phyloP scores from a whole-genome alignment of 495 filamentous ascomycete species.

The Aspergillus homomorphus region DNA sequence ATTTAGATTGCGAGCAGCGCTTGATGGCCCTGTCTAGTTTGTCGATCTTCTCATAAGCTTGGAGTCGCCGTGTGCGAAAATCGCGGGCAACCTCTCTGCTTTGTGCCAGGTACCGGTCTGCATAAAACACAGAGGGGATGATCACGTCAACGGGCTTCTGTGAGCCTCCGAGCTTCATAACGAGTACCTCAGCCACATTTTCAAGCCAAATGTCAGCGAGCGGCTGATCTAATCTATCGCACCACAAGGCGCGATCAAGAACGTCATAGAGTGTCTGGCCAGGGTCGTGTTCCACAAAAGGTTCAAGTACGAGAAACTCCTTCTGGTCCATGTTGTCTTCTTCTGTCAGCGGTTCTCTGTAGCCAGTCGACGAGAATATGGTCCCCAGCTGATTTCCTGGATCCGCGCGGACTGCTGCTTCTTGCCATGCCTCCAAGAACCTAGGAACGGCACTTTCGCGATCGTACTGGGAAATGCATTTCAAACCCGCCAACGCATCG shows the following conservation, averaged over 20 bases:
- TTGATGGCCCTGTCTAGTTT: conserved; percentile 37
- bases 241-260: conserved; percentile 66
- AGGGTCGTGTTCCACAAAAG: conserved; percentile 37
- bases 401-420: conserved; percentile 38
- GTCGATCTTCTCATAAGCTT: conserved; percentile 38
- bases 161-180: conserved; percentile 52
- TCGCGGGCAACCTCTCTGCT: conserved; percentile 52
- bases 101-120: conserved; percentile 70
- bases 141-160: conserved; percentile 56
- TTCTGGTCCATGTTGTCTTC: conserved; percentile 32
- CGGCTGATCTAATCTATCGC: conserved; percentile 44
- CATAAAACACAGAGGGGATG: conserved; percentile 69
- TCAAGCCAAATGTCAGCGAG: conserved; percentile 55
- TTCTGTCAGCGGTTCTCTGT: conserved; percentile 33
- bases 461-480: conserved; percentile 35
- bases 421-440: conserved; percentile 43
- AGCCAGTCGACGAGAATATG: conserved; percentile 40
- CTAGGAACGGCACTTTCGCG: conserved; percentile 31
- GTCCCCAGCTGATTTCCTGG: conserved; percentile 38
- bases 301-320: conserved; percentile 41
- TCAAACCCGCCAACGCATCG: conserved; percentile 54
- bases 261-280: conserved; percentile 68
- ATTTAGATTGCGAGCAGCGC: conserved; percentile 30
- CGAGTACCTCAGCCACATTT: conserved; percentile 64
- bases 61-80: conserved; percentile 40